phyloP scores from a whole-genome alignment of 1,284 basidiomycete species.

The Cutaneotrichosporon mucoides region DNA sequence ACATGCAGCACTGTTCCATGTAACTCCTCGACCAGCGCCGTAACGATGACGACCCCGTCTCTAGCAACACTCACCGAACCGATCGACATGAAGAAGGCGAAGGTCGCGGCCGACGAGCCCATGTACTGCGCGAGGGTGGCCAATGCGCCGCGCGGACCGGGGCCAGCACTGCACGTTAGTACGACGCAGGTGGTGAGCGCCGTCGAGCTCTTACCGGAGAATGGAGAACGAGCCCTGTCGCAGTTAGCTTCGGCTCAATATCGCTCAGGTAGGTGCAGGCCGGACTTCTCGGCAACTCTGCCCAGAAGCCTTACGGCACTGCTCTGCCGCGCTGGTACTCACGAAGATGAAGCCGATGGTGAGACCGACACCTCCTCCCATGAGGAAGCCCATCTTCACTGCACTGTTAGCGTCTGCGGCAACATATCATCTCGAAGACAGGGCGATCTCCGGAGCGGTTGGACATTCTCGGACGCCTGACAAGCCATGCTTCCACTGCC shows the following conservation, averaged over 20 bases:
- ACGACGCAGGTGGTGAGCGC: no score
- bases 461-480: no score
- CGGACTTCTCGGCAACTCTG: no score
- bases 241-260: conserved; percentile 3
- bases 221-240: conserved; percentile 61
- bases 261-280: no score
- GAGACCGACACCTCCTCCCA: conserved; percentile 82
- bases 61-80: conserved; percentile 40
- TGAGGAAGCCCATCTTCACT: conserved; percentile 83
- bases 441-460: no score
- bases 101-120: conserved; percentile 56
- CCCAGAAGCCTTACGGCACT: no score
- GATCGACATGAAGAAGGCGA: conserved; percentile 51
- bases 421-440: no score
- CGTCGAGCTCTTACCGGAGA: conserved; percentile 58
- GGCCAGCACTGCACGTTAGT: conserved; percentile 61
- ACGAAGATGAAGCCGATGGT: conserved; percentile 95
- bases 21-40: no score
- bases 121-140: conserved; percentile 94
- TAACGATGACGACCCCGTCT: no score
- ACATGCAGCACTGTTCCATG: no score
- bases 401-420: not conserved
- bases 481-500: no score
- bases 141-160: conserved; percentile 77
- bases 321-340: not conserved